A percentile compares a stretch with the other conserved stretches of the same genome.
Conservation (phyloP, 202 grass and related monocot species). For the Carex arenaria region DNA sequence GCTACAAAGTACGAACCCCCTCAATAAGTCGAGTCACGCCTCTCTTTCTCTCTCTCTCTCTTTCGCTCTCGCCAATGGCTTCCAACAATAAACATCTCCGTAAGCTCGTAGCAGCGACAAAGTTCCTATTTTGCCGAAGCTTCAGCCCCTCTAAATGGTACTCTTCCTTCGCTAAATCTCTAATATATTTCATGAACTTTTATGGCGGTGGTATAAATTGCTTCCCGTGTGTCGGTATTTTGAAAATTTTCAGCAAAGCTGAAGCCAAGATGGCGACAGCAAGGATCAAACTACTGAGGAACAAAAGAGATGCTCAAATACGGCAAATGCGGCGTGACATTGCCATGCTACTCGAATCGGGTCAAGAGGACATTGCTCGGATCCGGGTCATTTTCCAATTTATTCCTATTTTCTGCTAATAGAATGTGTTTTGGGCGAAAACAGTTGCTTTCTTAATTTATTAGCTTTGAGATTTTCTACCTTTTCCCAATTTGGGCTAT, state of each 20-base stretch:
- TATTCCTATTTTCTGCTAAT: neutral
- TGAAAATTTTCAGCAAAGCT: constrained; percentile 54
- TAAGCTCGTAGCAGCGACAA: constrained; percentile 46
- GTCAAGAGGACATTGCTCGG: constrained; percentile 73
- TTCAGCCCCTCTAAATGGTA: constrained; percentile 98
- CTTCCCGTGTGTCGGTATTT: too few relatives aligned
- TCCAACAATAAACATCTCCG: constrained; percentile 37
- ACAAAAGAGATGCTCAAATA: constrained; percentile 77
- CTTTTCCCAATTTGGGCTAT: neutral
- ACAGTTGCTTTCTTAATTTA: neutral
- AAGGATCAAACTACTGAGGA: constrained; percentile 86
- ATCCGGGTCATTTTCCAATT: constrained; percentile 52
- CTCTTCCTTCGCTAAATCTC: neutral
- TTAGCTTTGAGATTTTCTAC: neutral
- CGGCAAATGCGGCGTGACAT: constrained; percentile 85
- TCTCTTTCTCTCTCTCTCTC: neutral
- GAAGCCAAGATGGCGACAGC: constrained; percentile 89
- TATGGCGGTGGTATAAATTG: neutral
- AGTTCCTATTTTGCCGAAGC: constrained; percentile 44
- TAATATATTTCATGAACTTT: neutral
- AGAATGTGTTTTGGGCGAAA: neutral
- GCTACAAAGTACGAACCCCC: neutral
- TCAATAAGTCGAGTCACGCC: neutral
- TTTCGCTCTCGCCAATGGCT: constrained; percentile 33
- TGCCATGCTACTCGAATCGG: constrained; percentile 68